Conservation (phyloP, 805 yeast species). For the Barnettozyma siamensis region DNA sequence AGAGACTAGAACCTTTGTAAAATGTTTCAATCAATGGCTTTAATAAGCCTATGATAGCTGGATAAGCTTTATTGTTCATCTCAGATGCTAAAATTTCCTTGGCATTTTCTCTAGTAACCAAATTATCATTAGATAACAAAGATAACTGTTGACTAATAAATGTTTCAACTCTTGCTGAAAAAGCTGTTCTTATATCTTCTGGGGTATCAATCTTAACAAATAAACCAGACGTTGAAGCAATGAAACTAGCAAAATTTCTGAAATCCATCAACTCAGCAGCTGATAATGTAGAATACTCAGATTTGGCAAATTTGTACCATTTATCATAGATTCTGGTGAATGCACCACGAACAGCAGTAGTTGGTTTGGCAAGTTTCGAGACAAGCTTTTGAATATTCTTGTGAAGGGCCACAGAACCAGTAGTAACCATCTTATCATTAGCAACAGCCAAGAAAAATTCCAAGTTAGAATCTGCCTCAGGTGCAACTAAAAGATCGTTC, state of each 20-base stretch:
- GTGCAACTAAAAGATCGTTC: background rate
- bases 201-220: conserved; percentile 34
- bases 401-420: conserved; percentile 71
- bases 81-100: conserved; percentile 67
- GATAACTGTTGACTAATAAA: conserved; percentile 47
- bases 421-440: conserved; percentile 50
- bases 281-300: conserved; percentile 22
- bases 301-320: conserved; percentile 33
- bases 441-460: conserved; percentile 39
- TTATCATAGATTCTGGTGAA: conserved; percentile 44
- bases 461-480: conserved; percentile 22
- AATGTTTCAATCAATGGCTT: conserved; percentile 32
- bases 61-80: conserved; percentile 52
- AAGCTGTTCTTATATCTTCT: conserved; percentile 24
- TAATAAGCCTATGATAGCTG: conserved; percentile 41
- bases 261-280: conserved; percentile 40
- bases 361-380: conserved; percentile 24
- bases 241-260: conserved; percentile 65
- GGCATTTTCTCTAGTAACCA: conserved; percentile 60
- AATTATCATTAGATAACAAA: conserved; percentile 42
- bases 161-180: conserved; percentile 34
- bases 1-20: conserved; percentile 17
- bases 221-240: conserved; percentile 67
- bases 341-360: conserved; percentile 32
- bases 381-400: conserved; percentile 48